Evolutionary conservation across 768 basidiomycete species (phyloP).

Genomic region (Rhizopogon sp.): DNA sequence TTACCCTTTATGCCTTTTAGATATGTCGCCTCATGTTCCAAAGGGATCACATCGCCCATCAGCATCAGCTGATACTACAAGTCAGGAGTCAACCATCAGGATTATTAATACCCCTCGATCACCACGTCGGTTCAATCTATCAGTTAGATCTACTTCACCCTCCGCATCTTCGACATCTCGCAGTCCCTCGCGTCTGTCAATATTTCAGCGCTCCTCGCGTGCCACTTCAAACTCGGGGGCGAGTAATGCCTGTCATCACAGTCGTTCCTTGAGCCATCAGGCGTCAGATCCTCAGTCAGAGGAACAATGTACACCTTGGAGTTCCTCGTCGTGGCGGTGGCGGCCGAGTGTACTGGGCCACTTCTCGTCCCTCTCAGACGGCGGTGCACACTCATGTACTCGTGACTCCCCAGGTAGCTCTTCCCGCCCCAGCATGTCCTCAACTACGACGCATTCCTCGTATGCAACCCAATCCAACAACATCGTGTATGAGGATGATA

Average conservation of each 20-base stretch:
- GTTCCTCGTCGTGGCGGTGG: conserved; percentile 41
- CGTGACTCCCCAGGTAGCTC: conserved; percentile 37
- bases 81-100: conserved; percentile 28
- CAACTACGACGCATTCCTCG: conserved; percentile 49
- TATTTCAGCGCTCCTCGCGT: conserved; percentile 34
- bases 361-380: conserved; percentile 46
- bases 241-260: conserved; percentile 33
- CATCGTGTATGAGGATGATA: conserved; percentile 32
- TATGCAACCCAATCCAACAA: conserved; percentile 32
- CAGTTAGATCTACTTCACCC: conserved; percentile 37
- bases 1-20: conserved; percentile 17
- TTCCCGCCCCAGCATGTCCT: conserved; percentile 58
- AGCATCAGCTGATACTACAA: conserved; percentile 18
- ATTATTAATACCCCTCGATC: conserved; percentile 33
- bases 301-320: conserved; percentile 9
- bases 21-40: conserved; percentile 14
- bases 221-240: conserved; percentile 21
- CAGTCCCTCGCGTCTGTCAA: conserved; percentile 36
- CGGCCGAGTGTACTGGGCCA: conserved; percentile 64
- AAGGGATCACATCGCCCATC: conserved; percentile 18
- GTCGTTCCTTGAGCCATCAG: conserved; percentile 46
- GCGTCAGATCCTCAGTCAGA: conserved; percentile 27
- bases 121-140: conserved; percentile 37
- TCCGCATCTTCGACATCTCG: conserved; percentile 32
- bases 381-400: conserved; percentile 37